Base-by-base conservation (phyloP, 1,284 basidiomycete species). In the Cryptococcus hybrid region DNA sequence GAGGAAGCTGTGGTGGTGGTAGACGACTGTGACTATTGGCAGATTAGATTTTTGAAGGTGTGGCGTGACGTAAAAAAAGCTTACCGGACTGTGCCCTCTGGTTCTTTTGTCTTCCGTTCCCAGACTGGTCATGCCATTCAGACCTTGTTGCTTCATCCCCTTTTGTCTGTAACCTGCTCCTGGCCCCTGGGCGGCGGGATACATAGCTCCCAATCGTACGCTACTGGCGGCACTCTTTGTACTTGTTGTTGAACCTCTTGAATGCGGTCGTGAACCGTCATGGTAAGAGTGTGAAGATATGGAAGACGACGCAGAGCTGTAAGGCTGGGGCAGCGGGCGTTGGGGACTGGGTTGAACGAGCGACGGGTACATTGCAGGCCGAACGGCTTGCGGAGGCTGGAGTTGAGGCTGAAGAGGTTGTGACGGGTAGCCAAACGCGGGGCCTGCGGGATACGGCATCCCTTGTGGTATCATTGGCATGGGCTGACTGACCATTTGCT, bases 201-300 rank as follows among this genome's bases (percentile, higher is more conserved):
- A 74, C 62, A 74, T 71, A 0, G 63, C 68, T 7, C 74, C 74
- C 0, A 76, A 57, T 7, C 73, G 56, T 24, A 73, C 73, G 47
- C 73, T 74, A 57, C 70, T 73, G 7, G 73, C 64, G 0, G 71
- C 74, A 30, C 68, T 70, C 36, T 71, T 56, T 3, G 69, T 75
- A 38, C 72, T 74, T 2, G 74, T 74, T 0, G 72, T 76, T 6
- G 73, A 75, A 2, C 74, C 74, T 18, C 74, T 62, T 5, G 72
- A 74, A 58, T 76, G 74, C 0, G 74, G 73, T 35, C 74, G 53
- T 13, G 73, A 75, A 13, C 66, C 67, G 52, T 75, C 73, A 52
- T 71, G 72, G 50, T 73, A 70, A 7, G 71, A 74, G 45, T 69
- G 58, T 4, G 70, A 75, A 24, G 74, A 76, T 12, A 74, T 74